These are phyloP conservation scores for Claviceps sorghi DNA, from an alignment of 2,329 filamentous ascomycete species.

Conservation along the genomic window DNA sequence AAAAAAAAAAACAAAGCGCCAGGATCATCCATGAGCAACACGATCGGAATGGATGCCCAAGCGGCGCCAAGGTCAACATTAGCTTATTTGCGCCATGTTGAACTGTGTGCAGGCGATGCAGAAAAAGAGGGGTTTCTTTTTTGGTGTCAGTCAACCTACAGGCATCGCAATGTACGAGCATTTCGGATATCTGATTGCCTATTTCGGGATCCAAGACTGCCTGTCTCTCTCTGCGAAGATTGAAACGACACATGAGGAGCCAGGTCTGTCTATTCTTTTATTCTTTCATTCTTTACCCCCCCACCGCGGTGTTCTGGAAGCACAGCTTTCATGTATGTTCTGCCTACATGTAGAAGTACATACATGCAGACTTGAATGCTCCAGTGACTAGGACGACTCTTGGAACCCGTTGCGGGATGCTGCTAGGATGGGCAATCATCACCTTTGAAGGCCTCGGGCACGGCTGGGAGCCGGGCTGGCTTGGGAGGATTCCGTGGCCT, in stretches of 20 bases:
- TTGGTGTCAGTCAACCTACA: too few species aligned
- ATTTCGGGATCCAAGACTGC: not conserved
- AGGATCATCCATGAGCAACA: not conserved
- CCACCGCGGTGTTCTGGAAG: too few species aligned
- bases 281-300: too few species aligned
- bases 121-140: too few species aligned
- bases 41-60: not conserved
- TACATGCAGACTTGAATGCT: too few species aligned
- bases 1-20: too few species aligned
- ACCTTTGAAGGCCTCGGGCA: too few species aligned
- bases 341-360: too few species aligned
- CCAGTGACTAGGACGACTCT: not conserved
- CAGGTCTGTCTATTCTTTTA: not conserved
- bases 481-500: not conserved
- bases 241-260: not conserved
- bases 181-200: not conserved
- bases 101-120: not conserved
- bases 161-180: not conserved
- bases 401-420: too few species aligned
- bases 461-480: not conserved
- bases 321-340: too few species aligned
- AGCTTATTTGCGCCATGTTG: not conserved
- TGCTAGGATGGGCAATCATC: not conserved
- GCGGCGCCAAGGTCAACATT: not conserved
- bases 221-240: not conserved